A percentile compares a stretch with the other conserved stretches of the same genome.
phyloP scores from a whole-genome alignment of 352 stramenopile species.

The Globisporangium camurandrum region DNA sequence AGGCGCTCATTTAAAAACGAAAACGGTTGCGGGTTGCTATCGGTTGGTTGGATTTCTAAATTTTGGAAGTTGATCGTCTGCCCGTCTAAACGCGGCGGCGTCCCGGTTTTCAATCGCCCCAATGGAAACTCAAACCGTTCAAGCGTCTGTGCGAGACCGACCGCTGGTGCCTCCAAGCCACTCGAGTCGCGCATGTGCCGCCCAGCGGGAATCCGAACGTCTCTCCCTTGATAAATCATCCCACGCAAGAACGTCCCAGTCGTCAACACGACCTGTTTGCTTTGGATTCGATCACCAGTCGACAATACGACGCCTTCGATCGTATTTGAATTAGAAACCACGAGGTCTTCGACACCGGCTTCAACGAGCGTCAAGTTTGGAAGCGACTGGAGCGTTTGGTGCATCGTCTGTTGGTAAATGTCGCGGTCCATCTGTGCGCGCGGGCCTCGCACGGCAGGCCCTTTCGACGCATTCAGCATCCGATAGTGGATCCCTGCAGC shows the following conservation, averaged over 20 bases:
- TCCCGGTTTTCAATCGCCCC: constrained; percentile 95
- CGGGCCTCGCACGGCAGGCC: constrained; percentile 81
- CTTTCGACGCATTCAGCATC: constrained; percentile 95
- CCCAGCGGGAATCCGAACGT: constrained; percentile 89
- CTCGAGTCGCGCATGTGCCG: constrained; percentile 85
- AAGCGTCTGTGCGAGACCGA: constrained; percentile 92
- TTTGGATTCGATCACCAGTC: constrained; percentile 42
- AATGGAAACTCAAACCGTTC: constrained; percentile 91
- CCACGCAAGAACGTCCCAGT: constrained; percentile 97
- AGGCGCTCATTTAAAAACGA: constrained; percentile 93
- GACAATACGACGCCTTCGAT: constrained; percentile 63
- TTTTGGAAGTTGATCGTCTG: constrained; percentile 93
- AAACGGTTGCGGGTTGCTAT: constrained; percentile 89
- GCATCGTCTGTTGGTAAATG: constrained; percentile 95
- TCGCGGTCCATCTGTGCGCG: constrained; percentile 96
- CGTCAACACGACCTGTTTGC: constrained; percentile 90
- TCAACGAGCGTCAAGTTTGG: constrained; percentile 92
- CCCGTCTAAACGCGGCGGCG: constrained; percentile 93
- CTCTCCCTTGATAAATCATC: constrained; percentile 92
- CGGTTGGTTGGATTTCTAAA: constrained; percentile 89
- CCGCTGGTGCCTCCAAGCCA: constrained; percentile 90
- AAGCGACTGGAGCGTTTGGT: constrained; percentile 59
- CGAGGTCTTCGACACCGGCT: constrained; percentile 93
- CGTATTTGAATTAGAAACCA: constrained; percentile 71
- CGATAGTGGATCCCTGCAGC: constrained; percentile 94